phyloP scores from a whole-genome alignment of 1,139 yeast species.

The Debaryomyces singareniensis region DNA sequence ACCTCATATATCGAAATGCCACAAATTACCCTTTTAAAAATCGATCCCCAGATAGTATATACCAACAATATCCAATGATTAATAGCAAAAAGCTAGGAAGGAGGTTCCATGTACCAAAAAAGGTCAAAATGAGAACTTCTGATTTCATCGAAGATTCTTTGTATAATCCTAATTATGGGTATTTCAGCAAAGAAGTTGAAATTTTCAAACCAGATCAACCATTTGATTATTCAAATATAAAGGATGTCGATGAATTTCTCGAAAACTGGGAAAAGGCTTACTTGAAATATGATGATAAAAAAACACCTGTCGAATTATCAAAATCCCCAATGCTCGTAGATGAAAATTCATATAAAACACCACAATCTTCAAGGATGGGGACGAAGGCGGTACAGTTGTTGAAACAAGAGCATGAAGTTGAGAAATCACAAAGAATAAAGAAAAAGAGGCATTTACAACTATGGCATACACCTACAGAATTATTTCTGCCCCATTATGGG shows the following conservation, averaged over 20 bases:
- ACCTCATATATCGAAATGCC: constrained; percentile 34
- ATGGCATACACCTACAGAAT: constrained; percentile 90
- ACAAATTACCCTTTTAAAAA: constrained; percentile 41
- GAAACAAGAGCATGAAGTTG: constrained; percentile 19
- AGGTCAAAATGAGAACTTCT: constrained; percentile 62
- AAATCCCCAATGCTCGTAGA: constrained; percentile 10
- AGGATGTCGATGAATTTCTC: constrained; percentile 66
- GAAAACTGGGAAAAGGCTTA: constrained; percentile 66
- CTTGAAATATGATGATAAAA: constrained; percentile 33
- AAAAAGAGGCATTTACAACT: constrained; percentile 50
- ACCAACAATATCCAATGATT: constrained; percentile 30
- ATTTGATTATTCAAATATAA: constrained; percentile 52
- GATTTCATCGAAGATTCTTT: constrained; percentile 84
- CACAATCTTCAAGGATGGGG: constrained; percentile 24
- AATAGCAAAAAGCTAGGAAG: constrained; percentile 43
- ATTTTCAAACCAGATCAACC: constrained; percentile 63
- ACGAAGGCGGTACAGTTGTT: constrained; percentile 26
- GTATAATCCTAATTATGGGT: constrained; percentile 78
- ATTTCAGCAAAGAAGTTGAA: constrained; percentile 72
- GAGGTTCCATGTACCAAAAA: constrained; percentile 46
- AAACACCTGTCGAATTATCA: constrained; percentile 9
- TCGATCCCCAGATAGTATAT: constrained; percentile 35
- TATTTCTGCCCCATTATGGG: constrained; percentile 79
- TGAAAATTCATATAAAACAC: constrained; percentile 10
- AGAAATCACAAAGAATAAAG: constrained; percentile 3